A percentile compares a stretch with the other conserved stretches of the same genome.
Evolutionary conservation across 495 filamentous ascomycete genomes (phyloP).

Genomic region (Parathielavia hyrcaniae): DNA sequence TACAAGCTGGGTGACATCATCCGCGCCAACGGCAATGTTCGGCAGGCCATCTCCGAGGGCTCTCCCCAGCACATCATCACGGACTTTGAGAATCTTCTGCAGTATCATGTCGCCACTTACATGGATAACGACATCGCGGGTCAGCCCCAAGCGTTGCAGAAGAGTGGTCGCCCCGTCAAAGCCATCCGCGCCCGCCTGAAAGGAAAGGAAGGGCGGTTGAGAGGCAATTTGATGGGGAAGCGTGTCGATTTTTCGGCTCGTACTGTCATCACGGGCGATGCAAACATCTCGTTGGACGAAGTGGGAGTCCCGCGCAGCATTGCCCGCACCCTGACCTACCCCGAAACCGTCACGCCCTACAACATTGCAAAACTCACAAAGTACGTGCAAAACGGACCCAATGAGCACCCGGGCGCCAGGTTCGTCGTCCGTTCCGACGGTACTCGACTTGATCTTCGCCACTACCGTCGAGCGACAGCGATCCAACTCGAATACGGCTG

Average conservation of each 20-base stretch:
- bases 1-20: slow-evolving; percentile 99
- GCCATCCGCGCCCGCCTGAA: slow-evolving; percentile 93
- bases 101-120: slow-evolving; percentile 96
- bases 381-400: slow-evolving; percentile 87
- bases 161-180: slow-evolving; percentile 92
- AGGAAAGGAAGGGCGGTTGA: slow-evolving; percentile 94
- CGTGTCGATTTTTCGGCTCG: slow-evolving; percentile 99
- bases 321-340: slow-evolving; percentile 85
- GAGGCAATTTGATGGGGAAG: slow-evolving; percentile 98
- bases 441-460: slow-evolving; percentile 86
- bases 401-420: slow-evolving; percentile 87
- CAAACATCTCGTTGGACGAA: slow-evolving; percentile 90
- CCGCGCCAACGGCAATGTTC: slow-evolving; percentile 90
- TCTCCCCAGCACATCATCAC: slow-evolving; percentile 80
- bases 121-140: slow-evolving; percentile 99
- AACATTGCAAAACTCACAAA: slow-evolving; percentile 89
- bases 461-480: slow-evolving; percentile 75
- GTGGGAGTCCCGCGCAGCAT: slow-evolving; percentile 91
- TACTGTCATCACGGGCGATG: slow-evolving; percentile 98
- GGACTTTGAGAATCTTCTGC: slow-evolving; percentile 87
- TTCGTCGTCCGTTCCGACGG: slow-evolving; percentile 91
- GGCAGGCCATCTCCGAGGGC: slow-evolving; percentile 78
- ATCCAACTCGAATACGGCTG: slow-evolving; percentile 88
- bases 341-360: slow-evolving; percentile 95
- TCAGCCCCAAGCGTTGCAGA: slow-evolving; percentile 90